Conservation (phyloP, 2,329 filamentous ascomycete genomes). For the Lachnellula subtilissima region DNA sequence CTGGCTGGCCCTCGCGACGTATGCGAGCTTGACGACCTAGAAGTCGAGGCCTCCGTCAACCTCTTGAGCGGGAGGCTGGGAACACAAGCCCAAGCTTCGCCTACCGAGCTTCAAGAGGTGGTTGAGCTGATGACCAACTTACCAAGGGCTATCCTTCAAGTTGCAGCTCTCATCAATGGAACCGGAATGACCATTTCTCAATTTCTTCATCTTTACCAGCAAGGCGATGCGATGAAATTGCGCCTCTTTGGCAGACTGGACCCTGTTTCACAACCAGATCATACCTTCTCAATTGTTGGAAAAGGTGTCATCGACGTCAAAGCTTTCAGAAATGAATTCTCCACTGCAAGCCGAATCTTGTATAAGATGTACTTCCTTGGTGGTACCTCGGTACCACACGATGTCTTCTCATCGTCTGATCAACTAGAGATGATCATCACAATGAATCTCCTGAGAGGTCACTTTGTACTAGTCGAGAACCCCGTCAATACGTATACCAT, state of each 20-base stretch:
- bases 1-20: constrained; percentile 19
- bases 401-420: constrained; percentile 19
- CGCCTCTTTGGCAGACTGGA: constrained; percentile 20
- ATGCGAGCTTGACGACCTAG: constrained; percentile 18
- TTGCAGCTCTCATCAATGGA: constrained; percentile 19
- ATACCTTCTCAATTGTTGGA: constrained; percentile 17
- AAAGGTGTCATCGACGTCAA: constrained; percentile 19
- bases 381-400: constrained; percentile 18
- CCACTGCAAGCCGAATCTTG: constrained; percentile 12
- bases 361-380: constrained; percentile 23
- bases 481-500: constrained; percentile 12
- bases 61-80: constrained; percentile 16
- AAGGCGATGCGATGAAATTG: constrained; percentile 20
- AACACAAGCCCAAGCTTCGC: constrained; percentile 4
- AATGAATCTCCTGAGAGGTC: constrained; percentile 19
- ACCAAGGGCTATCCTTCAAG: constrained; percentile 23
- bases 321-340: constrained; percentile 16
- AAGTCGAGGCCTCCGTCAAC: constrained; percentile 15
- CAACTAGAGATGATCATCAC: constrained; percentile 22
- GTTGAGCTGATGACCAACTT: constrained; percentile 14
- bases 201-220: constrained; percentile 20
- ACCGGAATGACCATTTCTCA: constrained; percentile 24
- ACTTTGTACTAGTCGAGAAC: constrained; percentile 21
- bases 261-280: constrained; percentile 15
- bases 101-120: constrained; percentile 18